Evolutionary conservation across 495 filamentous ascomycete genomes (phyloP).

Genomic region (Amorphotheca resinae): DNA sequence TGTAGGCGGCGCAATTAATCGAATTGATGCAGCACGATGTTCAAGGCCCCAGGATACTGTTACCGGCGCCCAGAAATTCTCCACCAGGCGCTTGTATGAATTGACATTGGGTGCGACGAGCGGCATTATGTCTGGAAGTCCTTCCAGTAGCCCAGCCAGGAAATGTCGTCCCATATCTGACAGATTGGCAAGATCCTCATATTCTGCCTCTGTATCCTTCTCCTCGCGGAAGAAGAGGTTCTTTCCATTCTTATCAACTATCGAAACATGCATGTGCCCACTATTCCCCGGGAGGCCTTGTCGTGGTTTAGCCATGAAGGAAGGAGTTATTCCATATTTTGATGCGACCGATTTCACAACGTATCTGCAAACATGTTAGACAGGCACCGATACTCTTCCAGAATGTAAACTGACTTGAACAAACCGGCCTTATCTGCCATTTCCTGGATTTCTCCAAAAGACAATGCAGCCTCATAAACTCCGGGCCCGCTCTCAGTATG

Average conservation of each 20-base stretch:
- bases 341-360: conserved; percentile 75
- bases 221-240: conserved; percentile 71
- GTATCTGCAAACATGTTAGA: conserved; percentile 36
- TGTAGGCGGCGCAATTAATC: conserved; percentile 79
- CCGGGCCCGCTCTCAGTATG: conserved; percentile 95
- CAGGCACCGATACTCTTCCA: neutral
- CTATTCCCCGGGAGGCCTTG: conserved; percentile 84
- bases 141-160: conserved; percentile 78
- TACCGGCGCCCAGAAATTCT: conserved; percentile 98
- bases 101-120: conserved; percentile 89
- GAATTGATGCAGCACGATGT: conserved; percentile 83
- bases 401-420: conserved; percentile 58
- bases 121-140: conserved; percentile 91
- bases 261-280: conserved; percentile 87
- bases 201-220: conserved; percentile 54
- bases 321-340: conserved; percentile 83
- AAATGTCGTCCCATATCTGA: conserved; percentile 89
- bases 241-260: conserved; percentile 54
- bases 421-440: conserved; percentile 88
- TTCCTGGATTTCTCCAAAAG: conserved; percentile 67
- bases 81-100: conserved; percentile 92
- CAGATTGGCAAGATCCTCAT: conserved; percentile 62
- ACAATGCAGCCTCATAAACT: conserved; percentile 88
- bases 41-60: conserved; percentile 96
- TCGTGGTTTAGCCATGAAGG: conserved; percentile 98